Evolutionary conservation across 306 rosid genomes (phyloP).

Genomic region (Aeschynomene evenia): DNA sequence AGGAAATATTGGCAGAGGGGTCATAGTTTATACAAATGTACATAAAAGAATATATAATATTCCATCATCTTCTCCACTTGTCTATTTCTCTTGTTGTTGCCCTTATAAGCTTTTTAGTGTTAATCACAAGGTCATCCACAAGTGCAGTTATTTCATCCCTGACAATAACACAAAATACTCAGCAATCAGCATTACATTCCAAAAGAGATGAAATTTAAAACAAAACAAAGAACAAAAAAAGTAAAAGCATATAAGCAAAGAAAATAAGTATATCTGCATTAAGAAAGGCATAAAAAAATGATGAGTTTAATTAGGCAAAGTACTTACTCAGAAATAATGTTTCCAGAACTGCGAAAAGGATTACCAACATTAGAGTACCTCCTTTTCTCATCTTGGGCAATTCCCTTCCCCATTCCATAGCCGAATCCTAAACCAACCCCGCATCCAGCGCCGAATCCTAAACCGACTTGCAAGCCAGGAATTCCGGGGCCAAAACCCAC

Average conservation of each 20-base stretch:
- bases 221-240: constrained; percentile 10
- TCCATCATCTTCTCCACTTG: constrained; percentile 68
- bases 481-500: constrained; percentile 89
- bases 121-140: constrained; percentile 66
- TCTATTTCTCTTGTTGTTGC: constrained; percentile 71
- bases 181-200: background rate
- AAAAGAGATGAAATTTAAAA: constrained; percentile 10
- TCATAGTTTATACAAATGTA: constrained; percentile 18
- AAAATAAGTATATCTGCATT: constrained; percentile 17
- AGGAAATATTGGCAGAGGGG: background rate
- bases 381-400: constrained; percentile 64
- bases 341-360: constrained; percentile 36
- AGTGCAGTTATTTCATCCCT: constrained; percentile 73
- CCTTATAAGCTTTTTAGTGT: constrained; percentile 62
- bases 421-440: constrained; percentile 93
- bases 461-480: constrained; percentile 78
- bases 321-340: constrained; percentile 64
- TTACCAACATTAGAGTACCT: constrained; percentile 74
- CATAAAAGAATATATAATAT: constrained; percentile 5
- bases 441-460: constrained; percentile 89
- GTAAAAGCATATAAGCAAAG: background rate
- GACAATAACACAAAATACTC: constrained; percentile 20
- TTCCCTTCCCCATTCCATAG: constrained; percentile 85
- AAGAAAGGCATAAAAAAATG: background rate
- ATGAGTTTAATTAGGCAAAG: background rate